phyloP scores from a whole-genome alignment of 2,329 filamentous ascomycete species.

The Scopulariopsis brevicaulis region DNA sequence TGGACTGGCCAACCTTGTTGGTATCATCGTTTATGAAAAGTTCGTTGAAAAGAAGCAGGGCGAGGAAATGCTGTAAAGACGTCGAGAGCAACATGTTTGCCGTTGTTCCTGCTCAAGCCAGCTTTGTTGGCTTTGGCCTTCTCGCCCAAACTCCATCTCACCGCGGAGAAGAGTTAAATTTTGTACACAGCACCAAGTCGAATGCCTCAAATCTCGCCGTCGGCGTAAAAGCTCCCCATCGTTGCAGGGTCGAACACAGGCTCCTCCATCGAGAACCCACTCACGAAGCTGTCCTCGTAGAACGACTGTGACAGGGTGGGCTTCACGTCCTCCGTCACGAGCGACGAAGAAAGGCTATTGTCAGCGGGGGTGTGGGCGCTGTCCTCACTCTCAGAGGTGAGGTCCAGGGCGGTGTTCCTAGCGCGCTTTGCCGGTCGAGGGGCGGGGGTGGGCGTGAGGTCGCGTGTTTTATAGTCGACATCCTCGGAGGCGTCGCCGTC shows the following conservation, averaged over 20 bases:
- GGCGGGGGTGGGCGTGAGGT: constrained; percentile 1
- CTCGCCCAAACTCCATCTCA: neutral
- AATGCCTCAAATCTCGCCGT: neutral
- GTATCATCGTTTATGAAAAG: neutral
- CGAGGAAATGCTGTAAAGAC: neutral
- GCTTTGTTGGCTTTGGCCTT: neutral
- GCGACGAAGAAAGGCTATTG: neutral
- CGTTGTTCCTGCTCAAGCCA: neutral
- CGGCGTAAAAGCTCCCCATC: neutral
- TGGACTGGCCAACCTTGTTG: neutral
- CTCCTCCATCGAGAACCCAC: neutral
- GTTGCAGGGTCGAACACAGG: neutral
- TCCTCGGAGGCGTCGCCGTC: constrained; percentile 15
- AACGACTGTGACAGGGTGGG: constrained; percentile 1
- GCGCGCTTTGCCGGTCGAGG: neutral
- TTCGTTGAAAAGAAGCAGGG: neutral
- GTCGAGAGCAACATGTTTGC: neutral
- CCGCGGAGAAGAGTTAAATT: neutral
- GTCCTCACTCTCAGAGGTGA: neutral
- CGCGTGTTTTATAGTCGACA: constrained; percentile 8
- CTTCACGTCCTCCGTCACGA: neutral
- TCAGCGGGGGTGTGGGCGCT: neutral
- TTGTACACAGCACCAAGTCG: neutral
- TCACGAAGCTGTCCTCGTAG: neutral
- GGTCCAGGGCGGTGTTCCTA: neutral